phyloP scores from a whole-genome alignment of 441 rosid species.

The Erodium chrysanthum region DNA sequence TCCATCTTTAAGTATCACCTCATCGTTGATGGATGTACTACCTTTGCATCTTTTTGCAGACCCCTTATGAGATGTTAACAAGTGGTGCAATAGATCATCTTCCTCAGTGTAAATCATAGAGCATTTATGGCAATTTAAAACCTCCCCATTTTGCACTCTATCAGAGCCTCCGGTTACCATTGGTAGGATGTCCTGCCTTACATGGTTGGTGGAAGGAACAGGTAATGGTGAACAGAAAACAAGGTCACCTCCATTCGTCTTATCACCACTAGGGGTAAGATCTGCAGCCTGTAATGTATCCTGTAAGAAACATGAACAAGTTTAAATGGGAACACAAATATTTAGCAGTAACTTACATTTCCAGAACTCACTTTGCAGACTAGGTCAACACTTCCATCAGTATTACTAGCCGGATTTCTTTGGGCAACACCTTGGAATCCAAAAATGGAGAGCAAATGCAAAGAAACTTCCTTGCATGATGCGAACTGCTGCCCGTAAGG shows the following conservation, averaged over 20 bases:
- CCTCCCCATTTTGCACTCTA: conserved; percentile 16
- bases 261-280: conserved; percentile 19
- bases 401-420: conserved; percentile 12
- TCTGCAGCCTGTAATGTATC: conserved; percentile 26
- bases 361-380: conserved; percentile 16
- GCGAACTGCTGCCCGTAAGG: conserved; percentile 46
- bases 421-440: conserved; percentile 25
- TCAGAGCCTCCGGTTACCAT: conserved; percentile 15
- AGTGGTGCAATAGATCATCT: conserved; percentile 27
- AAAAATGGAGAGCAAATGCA: conserved; percentile 26
- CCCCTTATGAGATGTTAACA: conserved; percentile 26
- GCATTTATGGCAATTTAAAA: conserved; percentile 28
- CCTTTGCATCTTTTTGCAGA: conserved; percentile 15
- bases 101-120: conserved; percentile 21
- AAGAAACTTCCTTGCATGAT: conserved; percentile 44
- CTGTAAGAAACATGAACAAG: conserved; percentile 9
- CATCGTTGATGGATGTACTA: conserved; percentile 12
- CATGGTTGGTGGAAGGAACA: conserved; percentile 22
- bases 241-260: conserved; percentile 21
- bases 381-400: conserved; percentile 15
- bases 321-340: conserved; percentile 6
- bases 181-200: conserved; percentile 15
- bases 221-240: conserved; percentile 24
- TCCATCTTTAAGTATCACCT: conserved; percentile 23
- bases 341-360: conserved; percentile 23